Percentiles rank a stretch among this genome's conserved stretches.
phyloP scores from a whole-genome alignment of 805 yeast genomes.

The Vanderwaltozyma verrucispora region DNA sequence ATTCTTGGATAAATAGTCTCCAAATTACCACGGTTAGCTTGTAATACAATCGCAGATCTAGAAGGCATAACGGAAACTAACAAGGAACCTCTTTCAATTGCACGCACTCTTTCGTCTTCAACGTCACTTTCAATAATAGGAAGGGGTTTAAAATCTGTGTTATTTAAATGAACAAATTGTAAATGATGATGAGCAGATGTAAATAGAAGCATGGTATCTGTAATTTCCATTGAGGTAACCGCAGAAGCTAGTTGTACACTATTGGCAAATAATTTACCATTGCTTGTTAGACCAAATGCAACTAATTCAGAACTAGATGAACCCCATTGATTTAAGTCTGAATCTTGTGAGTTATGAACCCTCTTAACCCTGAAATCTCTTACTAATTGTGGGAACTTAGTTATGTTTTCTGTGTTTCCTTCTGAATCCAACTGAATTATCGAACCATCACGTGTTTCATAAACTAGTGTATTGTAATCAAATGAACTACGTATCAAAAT shows the following conservation, averaged over 20 bases:
- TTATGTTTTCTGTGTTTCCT: constrained; percentile 27
- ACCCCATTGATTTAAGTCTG: constrained; percentile 18
- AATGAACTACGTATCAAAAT: constrained; percentile 47
- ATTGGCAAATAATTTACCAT: constrained; percentile 66
- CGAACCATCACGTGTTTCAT: constrained; percentile 55
- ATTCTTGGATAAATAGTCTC: constrained; percentile 92
- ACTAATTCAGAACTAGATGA: constrained; percentile 23
- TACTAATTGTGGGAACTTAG: constrained; percentile 62
- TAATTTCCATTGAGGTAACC: constrained; percentile 69
- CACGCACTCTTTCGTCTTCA: constrained; percentile 74
- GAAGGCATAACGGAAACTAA: constrained; percentile 75
- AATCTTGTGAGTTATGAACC: constrained; percentile 12
- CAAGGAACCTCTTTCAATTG: constrained; percentile 87
- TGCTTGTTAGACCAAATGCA: constrained; percentile 65
- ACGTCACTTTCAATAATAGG: constrained; percentile 30
- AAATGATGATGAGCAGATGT: constrained; percentile 84
- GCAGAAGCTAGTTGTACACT: constrained; percentile 51
- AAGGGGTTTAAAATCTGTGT: constrained; percentile 32
- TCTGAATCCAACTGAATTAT: constrained; percentile 35
- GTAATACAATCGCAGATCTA: constrained; percentile 70
- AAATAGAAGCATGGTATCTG: constrained; percentile 62
- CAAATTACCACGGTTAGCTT: constrained; percentile 92
- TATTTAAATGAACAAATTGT: constrained; percentile 64
- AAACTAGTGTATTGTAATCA: constrained; percentile 41
- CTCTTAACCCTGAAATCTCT: constrained; percentile 43